Conservation (phyloP, 257 asterid genomes). For the Hygrophila difformis region DNA sequence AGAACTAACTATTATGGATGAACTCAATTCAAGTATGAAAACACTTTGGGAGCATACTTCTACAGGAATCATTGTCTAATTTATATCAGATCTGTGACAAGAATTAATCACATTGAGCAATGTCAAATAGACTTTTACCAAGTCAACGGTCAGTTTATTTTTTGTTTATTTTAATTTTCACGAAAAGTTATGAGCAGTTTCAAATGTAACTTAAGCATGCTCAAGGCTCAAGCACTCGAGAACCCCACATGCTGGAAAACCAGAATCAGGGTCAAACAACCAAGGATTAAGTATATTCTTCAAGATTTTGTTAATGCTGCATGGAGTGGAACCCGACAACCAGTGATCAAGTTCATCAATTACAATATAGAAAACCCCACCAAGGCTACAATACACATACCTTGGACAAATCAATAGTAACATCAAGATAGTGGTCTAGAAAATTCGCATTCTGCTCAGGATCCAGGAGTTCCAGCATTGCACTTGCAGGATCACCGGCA, state of each 20-base stretch:
- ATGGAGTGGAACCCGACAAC: too few relatives aligned
- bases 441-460: slow-evolving; percentile 99
- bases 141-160: too few relatives aligned
- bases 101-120: too few relatives aligned
- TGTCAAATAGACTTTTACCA: too few relatives aligned
- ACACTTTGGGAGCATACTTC: background rate
- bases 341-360: too few relatives aligned
- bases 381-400: slow-evolving; percentile 21
- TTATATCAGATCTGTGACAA: too few relatives aligned
- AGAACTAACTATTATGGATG: background rate
- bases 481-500: slow-evolving; percentile 99
- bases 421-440: slow-evolving; percentile 98
- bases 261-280: background rate
- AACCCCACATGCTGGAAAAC: background rate
- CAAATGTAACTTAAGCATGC: too few relatives aligned
- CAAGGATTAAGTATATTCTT: background rate
- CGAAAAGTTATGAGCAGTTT: too few relatives aligned
- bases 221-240: too few relatives aligned
- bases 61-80: too few relatives aligned
- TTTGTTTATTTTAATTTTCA: too few relatives aligned
- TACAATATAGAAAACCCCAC: background rate
- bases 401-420: slow-evolving; percentile 94
- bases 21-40: background rate
- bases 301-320: background rate
- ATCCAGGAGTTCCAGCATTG: slow-evolving; percentile 98